Evolutionary conservation across 768 basidiomycete species (phyloP).

Genomic region (Obba rivulosa): DNA sequence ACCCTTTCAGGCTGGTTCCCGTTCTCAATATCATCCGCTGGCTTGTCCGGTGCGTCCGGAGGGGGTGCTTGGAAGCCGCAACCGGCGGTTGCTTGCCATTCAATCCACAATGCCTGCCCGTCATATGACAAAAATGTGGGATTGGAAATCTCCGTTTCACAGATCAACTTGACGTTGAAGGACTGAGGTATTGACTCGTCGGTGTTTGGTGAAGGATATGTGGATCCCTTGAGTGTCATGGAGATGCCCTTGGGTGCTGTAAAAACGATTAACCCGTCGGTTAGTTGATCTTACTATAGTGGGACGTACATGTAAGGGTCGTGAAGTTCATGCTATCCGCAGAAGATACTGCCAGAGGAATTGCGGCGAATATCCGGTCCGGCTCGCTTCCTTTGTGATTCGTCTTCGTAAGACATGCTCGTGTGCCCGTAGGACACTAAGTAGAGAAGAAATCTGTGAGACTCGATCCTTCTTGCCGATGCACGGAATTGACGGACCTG

Average conservation of each 20-base stretch:
- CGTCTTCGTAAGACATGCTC: constrained; percentile 67
- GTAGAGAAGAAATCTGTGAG: background rate
- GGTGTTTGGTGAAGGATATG: constrained; percentile 51
- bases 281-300: background rate
- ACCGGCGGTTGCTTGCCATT: constrained; percentile 60
- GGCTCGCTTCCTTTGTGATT: constrained; percentile 50
- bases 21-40: constrained; percentile 26
- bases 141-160: constrained; percentile 37
- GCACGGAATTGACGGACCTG: constrained; percentile 44
- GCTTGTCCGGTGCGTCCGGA: constrained; percentile 17
- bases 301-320: constrained; percentile 33
- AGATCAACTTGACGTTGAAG: constrained; percentile 57
- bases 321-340: constrained; percentile 23
- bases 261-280: background rate
- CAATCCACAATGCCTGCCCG: constrained; percentile 43
- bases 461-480: background rate
- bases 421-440: constrained; percentile 65
- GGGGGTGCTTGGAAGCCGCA: constrained; percentile 38
- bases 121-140: constrained; percentile 60
- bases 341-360: constrained; percentile 56
- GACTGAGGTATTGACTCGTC: constrained; percentile 46
- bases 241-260: constrained; percentile 51
- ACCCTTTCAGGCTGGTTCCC: constrained; percentile 23
- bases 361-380: constrained; percentile 67
- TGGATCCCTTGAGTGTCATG: constrained; percentile 50